Evolutionary conservation across 805 yeast species (phyloP).

Genomic region (Candida argentea): DNA sequence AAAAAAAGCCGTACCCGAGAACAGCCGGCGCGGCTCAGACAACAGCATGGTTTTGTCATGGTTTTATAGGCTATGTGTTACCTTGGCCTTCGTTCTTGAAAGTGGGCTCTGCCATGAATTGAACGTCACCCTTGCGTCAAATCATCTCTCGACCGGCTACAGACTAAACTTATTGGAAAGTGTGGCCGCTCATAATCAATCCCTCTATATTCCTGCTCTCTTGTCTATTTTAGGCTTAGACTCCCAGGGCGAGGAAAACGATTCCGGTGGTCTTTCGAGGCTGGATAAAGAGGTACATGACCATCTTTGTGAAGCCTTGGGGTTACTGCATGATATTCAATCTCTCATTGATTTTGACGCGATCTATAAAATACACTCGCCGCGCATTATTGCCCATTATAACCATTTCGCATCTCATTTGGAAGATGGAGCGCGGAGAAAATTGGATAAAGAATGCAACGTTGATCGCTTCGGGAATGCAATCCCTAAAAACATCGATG

Average conservation of each 20-base stretch:
- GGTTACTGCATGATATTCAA: conserved; percentile 4
- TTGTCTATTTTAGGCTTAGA: conserved; percentile 7
- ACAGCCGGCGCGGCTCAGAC: neutral
- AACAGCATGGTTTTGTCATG: no score
- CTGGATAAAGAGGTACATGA: conserved; percentile 4
- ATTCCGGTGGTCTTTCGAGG: neutral
- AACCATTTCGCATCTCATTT: conserved; percentile 34
- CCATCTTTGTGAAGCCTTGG: conserved; percentile 1
- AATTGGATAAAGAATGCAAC: conserved; percentile 13
- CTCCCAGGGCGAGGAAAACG: conserved; percentile 5
- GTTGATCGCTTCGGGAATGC: conserved; percentile 25
- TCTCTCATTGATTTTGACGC: conserved; percentile 33
- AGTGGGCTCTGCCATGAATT: conserved; percentile 1
- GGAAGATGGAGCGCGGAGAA: conserved; percentile 12
- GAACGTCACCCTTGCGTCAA: conserved; percentile 20
- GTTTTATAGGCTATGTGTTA: neutral
- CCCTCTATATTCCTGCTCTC: conserved; percentile 20
- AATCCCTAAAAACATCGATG: conserved; percentile 9
- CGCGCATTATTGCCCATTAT: conserved; percentile 58
- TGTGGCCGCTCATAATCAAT: conserved; percentile 21
- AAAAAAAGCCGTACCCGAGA: no score
- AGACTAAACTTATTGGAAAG: conserved; percentile 35
- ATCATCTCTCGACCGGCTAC: conserved; percentile 34
- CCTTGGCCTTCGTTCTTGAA: neutral
- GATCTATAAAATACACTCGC: conserved; percentile 41